Evolutionary conservation across 2,329 filamentous ascomycete species (phyloP).

Genomic region (Thermoascus crustaceus): DNA sequence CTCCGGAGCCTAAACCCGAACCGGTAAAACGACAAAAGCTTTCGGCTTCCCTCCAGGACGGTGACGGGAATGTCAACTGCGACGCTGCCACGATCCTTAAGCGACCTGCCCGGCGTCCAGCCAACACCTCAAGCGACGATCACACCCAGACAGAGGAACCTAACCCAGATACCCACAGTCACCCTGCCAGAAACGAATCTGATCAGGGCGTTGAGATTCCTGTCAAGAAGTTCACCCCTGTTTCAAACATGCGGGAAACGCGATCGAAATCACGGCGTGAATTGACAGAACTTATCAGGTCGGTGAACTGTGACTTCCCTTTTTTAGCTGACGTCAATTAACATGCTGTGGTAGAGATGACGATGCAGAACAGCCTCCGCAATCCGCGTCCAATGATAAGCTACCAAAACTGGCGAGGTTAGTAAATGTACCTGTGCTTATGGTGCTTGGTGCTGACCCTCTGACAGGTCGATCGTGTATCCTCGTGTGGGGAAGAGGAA

Average conservation of each 20-base stretch:
- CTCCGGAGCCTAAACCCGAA: constrained; percentile 6
- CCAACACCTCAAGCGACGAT: constrained; percentile 2
- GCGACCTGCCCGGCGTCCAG: constrained; percentile 6
- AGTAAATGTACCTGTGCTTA: no score
- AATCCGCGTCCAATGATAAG: background rate
- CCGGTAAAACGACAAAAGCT: constrained; percentile 21
- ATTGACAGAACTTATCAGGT: constrained; percentile 11
- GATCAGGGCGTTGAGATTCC: constrained; percentile 17
- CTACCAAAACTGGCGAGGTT: background rate
- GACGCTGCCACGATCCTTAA: background rate
- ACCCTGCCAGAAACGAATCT: constrained; percentile 6
- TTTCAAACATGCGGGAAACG: constrained; percentile 20
- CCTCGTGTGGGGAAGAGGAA: constrained; percentile 39
- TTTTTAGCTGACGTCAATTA: background rate
- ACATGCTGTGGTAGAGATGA: constrained; percentile 1
- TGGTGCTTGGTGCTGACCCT: no score
- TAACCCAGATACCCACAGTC: constrained; percentile 7
- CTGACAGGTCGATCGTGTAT: constrained; percentile 38
- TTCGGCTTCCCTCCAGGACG: constrained; percentile 21
- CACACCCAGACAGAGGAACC: background rate
- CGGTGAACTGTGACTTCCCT: constrained; percentile 8
- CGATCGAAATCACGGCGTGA: constrained; percentile 22
- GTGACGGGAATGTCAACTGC: constrained; percentile 7
- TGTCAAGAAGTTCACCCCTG: constrained; percentile 18
- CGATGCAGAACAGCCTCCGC: background rate